phyloP scores from a whole-genome alignment of 805 yeast genomes.

The Vanderwaltozyma yarrowii region DNA sequence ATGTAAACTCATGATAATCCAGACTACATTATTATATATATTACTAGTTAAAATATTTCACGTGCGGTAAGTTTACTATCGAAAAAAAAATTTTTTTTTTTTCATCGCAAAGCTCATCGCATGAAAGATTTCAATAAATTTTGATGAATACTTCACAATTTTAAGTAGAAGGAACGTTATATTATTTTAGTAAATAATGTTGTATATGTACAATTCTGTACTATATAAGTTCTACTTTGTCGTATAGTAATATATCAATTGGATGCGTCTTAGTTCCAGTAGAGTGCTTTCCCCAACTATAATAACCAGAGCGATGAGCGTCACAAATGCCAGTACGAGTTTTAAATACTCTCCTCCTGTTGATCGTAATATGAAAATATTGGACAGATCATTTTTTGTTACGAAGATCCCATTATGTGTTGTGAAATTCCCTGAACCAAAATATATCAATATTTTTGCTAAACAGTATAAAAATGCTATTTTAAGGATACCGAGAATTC shows the following conservation, averaged over 20 bases:
- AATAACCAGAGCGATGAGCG: background rate
- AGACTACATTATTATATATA: too few species aligned
- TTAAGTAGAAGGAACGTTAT: too few species aligned
- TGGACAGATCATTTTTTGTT: conserved; percentile 59
- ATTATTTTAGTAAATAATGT: too few species aligned
- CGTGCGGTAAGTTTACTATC: background rate
- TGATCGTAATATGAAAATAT: conserved; percentile 48
- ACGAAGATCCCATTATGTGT: conserved; percentile 51
- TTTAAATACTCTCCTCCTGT: conserved; percentile 49
- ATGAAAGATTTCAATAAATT: background rate
- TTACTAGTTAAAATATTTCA: too few species aligned
- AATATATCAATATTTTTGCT: conserved; percentile 49
- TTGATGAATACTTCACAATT: too few species aligned
- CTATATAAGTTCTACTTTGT: too few species aligned
- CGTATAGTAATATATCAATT: too few species aligned
- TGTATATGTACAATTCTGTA: too few species aligned
- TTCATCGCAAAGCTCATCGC: conserved; percentile 4
- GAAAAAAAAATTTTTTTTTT: too few species aligned
- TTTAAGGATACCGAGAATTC: conserved; percentile 58
- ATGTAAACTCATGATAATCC: too few species aligned
- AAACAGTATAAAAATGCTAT: conserved; percentile 48
- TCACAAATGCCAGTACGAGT: background rate
- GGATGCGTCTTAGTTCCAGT: background rate
- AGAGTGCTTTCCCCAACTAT: too few species aligned
- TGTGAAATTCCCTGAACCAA: conserved; percentile 61